Base-by-base conservation (phyloP, 495 filamentous ascomycete genomes). In the Glutinoglossum americanum region DNA sequence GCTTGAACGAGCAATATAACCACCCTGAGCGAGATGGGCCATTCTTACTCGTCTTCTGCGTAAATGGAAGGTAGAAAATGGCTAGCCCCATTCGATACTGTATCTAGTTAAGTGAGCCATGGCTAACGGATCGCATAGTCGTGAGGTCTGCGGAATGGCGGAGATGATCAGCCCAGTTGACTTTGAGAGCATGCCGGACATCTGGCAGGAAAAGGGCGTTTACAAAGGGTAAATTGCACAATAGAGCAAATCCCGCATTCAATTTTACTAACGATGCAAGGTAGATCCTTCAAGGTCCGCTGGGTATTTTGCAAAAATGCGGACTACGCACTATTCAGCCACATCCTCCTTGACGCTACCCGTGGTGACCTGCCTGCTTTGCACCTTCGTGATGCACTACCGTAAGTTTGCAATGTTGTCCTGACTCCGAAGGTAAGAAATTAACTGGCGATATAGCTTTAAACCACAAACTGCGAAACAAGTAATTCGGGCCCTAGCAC, bases 131-230 rank as follows among this genome's bases (percentile, higher is more conserved):
- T 13, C 19, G 19, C 13, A 19, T 6, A 53, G 49, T 19, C 49
- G 23, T 25, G 49, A 53, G 13, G 28, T 53, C 23, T 53, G 49
- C 23, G 49, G 49, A 32, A 28, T 53, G 28, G 49, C 49, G 30
- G 49, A 53, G 28, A 53, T 53, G 49, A 53, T 53, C 28, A 53
- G 49, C 49, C 49, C 49, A 17, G 49, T 53, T 32, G 49, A 53
- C 49, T 53, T 53, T 53, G 49, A 53, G 11, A 1, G 19, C 19
- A 28, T 17, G 49, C 49, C 49, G 9, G 28, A 27, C 30, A 53
- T 53, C 11, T 53, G 49, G 49, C 25, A 27, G 49, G 49, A 53
- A 45, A 45, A 45, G 49, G 25, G 25, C 11, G 19, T 53, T 10
- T 53, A 53, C 13, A 53, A 53, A 32, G 49, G 49, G 49, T 53